Conservation (phyloP, 768 basidiomycete species). For the Lentinula raphanica region DNA sequence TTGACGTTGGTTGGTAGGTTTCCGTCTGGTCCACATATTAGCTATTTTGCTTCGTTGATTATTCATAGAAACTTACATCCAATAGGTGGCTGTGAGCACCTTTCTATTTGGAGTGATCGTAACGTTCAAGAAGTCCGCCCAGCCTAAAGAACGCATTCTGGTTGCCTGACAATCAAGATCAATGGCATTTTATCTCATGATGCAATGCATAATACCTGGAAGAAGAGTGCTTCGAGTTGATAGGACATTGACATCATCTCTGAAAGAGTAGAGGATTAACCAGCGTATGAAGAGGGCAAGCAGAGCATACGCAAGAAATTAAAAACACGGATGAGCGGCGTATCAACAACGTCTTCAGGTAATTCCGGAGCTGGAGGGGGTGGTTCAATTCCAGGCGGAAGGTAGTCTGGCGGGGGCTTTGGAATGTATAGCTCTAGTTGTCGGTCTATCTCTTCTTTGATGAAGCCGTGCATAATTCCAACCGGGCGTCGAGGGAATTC, state of each 20-base stretch:
- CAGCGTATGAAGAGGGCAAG: not conserved
- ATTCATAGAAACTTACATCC: constrained; percentile 55
- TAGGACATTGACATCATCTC: constrained; percentile 92
- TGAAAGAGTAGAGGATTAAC: constrained; percentile 23
- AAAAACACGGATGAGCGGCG: constrained; percentile 79
- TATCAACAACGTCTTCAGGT: constrained; percentile 61
- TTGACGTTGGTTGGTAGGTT: constrained; percentile 25
- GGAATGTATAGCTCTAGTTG: constrained; percentile 63
- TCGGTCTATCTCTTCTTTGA: constrained; percentile 68
- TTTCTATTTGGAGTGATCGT: constrained; percentile 67
- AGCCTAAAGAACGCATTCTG: constrained; percentile 79
- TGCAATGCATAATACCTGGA: constrained; percentile 41
- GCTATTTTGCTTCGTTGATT: not conserved
- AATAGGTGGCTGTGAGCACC: constrained; percentile 73
- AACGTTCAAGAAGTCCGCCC: constrained; percentile 72
- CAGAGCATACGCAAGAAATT: constrained; percentile 78
- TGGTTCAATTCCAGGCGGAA: constrained; percentile 34
- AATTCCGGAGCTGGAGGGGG: constrained; percentile 47
- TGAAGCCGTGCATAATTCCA: constrained; percentile 57
- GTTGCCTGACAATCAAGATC: constrained; percentile 42
- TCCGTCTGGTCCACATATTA: constrained; percentile 27
- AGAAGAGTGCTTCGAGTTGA: constrained; percentile 85
- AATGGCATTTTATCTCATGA: not conserved
- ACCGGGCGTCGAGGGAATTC: constrained; percentile 71
- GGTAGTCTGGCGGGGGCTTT: constrained; percentile 32